Base-by-base conservation (phyloP, 257 asterid species). In the Marsdenia floribunda region DNA sequence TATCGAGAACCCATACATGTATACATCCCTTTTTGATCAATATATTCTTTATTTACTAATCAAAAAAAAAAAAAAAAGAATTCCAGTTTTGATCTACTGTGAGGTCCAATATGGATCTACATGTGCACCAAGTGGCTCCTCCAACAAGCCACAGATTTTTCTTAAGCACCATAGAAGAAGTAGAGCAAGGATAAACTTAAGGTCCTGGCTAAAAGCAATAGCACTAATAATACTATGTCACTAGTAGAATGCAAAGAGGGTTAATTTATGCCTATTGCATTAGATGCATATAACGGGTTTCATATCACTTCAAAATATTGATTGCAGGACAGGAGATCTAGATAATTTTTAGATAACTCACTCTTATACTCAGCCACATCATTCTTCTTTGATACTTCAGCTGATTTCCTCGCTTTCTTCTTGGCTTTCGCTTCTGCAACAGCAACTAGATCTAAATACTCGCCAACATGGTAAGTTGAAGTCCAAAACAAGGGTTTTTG, bases 401-500 rank as follows among this genome's bases (percentile, higher is more conserved):
- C 82, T 72, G 90, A 84, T 78, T 91, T 90, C 84, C 88, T 95
- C 57, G 96, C 99, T 82, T 85, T 92, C 88, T 83, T 91, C 87
- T 90, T 95, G 68, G 87, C 93, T 83, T 90, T 92, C 0, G 99
- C 90, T 83, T 91, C 88, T 64, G 98, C 90, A 82, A 95, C 96
- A 75, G 98, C 98, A 71, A 85, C 89, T 6, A 93, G 96, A 84
- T 95, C 99, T 76, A 95, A 89, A 84, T 86, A 77, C 78, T 95
- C 99, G 33, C 99, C 98, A 14, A 98, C 99, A 71, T 92, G 99
- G 84, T 95, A 95, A 37, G 99, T 95, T 73, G 99, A 95, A 72
- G 99, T 93, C 99, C 99, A 95, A 61, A 95, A 97, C 77, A 95
- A 71, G 29, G 98, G 99, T 77, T 91, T 92, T 73, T 95, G 88